Evolutionary conservation across 2,329 filamentous ascomycete genomes (phyloP), one percentile per base, ranked within the genome.

Genomic region (Diplodia scrobiculata): DNA sequence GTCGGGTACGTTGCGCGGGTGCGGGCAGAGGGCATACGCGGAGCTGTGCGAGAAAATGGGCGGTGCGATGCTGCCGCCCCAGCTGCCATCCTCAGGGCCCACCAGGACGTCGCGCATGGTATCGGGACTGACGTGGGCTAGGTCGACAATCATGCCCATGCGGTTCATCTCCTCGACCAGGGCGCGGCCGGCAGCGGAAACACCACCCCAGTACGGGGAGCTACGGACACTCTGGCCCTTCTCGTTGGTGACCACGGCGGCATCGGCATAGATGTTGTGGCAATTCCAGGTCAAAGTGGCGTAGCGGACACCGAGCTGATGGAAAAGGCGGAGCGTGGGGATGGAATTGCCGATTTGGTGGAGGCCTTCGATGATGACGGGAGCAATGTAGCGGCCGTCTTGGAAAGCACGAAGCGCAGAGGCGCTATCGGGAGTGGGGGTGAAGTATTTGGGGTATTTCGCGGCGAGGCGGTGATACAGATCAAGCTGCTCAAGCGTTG

Each of bases 231-330:
- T 75, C 64, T 72, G 74, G 71, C 69, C 80, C 41, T 74, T 78
- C 63, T 60, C 63, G 1, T 85, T 84, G 34, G 79, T 75, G 68
- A 89, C 81, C 5, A 95, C 78, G 2, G 93, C 93, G 3, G 92
- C 90, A 75, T 97, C 94, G 58, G 92, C 92, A 76, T 90, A 97
- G 59, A 83, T 85, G 78, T 97, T 98, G 77, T 96, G 91, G 79
- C 93, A 97, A 77, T 96, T 96, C 81, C 96, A 94, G 1, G 91
- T 97, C 17, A 98, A 81, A 0, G 93, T 97, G 19, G 89, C 88
- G 73, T 97, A 97, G 59, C 92, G 88, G 5, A 93, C 92, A 1
- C 94, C 94, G 2, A 96, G 82, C 2, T 84, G 81, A 76, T 95
- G 83, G 77, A 89, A 97, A 27, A 86, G 83, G 6, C 94, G 87